A percentile compares a stretch with the other conserved stretches of the same genome.
Conservation (phyloP, 164 flowering plant genomes). For the Vitis vinifera region DNA sequence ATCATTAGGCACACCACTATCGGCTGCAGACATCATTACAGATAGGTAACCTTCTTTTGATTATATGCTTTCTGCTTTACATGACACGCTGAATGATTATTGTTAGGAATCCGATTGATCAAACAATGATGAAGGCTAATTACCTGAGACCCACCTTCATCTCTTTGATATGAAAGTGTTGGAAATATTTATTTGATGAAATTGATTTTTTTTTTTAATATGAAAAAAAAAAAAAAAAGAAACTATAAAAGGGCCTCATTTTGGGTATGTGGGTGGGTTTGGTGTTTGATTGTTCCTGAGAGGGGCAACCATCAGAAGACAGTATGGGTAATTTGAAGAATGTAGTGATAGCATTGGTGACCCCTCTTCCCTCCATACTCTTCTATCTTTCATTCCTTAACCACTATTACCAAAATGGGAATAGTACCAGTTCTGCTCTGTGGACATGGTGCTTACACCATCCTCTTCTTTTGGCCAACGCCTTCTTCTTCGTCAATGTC, state of each 20-base stretch:
- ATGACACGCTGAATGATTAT: too few species aligned
- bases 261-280: too few species aligned
- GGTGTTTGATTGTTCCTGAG: too few species aligned
- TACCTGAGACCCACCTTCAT: too few species aligned
- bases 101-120: too few species aligned
- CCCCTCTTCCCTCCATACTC: slow-evolving; percentile 76
- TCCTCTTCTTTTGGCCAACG: slow-evolving; percentile 72
- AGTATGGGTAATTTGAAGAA: slow-evolving; percentile 43
- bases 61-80: not conserved
- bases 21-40: slow-evolving; percentile 15
- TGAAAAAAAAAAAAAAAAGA: too few species aligned
- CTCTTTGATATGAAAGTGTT: too few species aligned
- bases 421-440: slow-evolving; percentile 23
- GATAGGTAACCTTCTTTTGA: not conserved
- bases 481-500: slow-evolving; percentile 84
- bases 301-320: too few species aligned
- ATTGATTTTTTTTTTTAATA: too few species aligned
- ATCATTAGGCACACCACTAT: slow-evolving; percentile 13
- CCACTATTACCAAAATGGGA: slow-evolving; percentile 3
- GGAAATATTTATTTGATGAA: too few species aligned
- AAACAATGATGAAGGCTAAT: too few species aligned
- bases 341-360: slow-evolving; percentile 50
- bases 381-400: slow-evolving; percentile 71
- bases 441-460: slow-evolving; percentile 81
- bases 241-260: too few species aligned